Conservation (phyloP, 2,329 filamentous ascomycete genomes). For the Beauveria varroae region DNA sequence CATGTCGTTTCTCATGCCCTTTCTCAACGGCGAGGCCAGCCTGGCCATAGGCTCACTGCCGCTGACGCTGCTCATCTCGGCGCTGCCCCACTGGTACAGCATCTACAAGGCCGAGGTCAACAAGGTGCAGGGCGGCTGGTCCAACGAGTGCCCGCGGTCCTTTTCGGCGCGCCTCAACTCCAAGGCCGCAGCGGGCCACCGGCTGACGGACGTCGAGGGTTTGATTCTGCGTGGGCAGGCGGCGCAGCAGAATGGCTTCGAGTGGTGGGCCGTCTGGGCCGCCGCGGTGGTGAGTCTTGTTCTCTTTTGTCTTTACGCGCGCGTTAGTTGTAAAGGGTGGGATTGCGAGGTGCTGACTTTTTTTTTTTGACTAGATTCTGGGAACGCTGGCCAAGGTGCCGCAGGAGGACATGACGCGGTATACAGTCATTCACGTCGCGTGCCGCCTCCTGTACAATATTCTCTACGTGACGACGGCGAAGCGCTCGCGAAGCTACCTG, state of each 20-base stretch:
- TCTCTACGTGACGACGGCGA: conserved; percentile 9
- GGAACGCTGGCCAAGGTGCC: conserved; percentile 11
- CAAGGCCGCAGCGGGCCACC: conserved; percentile 12
- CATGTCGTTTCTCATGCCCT: conserved; percentile 4
- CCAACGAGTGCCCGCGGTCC: conserved; percentile 13
- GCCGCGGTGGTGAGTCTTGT: conserved; percentile 5
- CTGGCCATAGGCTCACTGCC: conserved; percentile 11
- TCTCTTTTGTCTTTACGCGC: not conserved
- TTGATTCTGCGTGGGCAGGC: conserved; percentile 12
- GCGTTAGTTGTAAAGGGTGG: no score
- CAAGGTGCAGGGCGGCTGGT: conserved; percentile 12
- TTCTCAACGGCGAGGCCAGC: conserved; percentile 10
- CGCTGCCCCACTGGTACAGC: conserved; percentile 13
- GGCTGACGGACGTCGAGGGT: conserved; percentile 5
- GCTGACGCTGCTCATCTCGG: conserved; percentile 11
- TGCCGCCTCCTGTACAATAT: conserved; percentile 7
- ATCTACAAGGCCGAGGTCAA: conserved; percentile 11
- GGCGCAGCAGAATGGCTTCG: conserved; percentile 12
- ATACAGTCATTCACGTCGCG: conserved; percentile 10
- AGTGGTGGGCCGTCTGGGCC: conserved; percentile 13
- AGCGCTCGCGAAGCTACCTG: conserved; percentile 10
- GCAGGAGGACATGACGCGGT: conserved; percentile 8
- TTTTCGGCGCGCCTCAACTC: conserved; percentile 11
- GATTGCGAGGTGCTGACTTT: not conserved
- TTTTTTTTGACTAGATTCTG: not conserved